Conservation (phyloP, 306 rosid genomes). For the Vigna angularis region DNA sequence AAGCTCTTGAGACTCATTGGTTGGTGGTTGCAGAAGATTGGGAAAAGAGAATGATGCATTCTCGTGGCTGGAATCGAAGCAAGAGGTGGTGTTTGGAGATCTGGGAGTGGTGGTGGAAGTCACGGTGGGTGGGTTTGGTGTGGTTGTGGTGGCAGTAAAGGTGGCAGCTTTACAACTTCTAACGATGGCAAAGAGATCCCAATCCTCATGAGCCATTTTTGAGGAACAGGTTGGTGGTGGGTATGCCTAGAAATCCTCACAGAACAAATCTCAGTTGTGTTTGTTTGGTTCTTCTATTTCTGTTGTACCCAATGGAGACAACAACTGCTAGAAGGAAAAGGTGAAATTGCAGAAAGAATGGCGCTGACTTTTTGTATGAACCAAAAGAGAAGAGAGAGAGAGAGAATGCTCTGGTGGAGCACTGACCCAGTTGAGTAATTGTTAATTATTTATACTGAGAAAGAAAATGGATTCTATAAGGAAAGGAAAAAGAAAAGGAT, state of each 20-base stretch:
- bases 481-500: neutral
- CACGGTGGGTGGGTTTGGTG: neutral
- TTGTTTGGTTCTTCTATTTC: slow-evolving; percentile 6
- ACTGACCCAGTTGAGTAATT: slow-evolving; percentile 54
- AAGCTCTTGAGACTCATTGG: slow-evolving; percentile 57
- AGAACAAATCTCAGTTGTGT: neutral
- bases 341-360: slow-evolving; percentile 50
- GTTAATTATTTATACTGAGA: slow-evolving; percentile 55
- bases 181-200: slow-evolving; percentile 86
- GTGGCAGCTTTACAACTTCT: slow-evolving; percentile 57
- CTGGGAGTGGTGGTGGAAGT: neutral
- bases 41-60: slow-evolving; percentile 54
- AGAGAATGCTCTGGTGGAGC: slow-evolving; percentile 50
- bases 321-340: slow-evolving; percentile 27
- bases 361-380: slow-evolving; percentile 63
- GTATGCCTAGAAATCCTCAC: slow-evolving; percentile 28
- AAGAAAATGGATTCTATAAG: neutral
- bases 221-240: neutral
- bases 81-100: slow-evolving; percentile 21
- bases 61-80: slow-evolving; percentile 48
- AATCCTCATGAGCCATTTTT: slow-evolving; percentile 59
- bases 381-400: neutral
- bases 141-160: slow-evolving; percentile 6
- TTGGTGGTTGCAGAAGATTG: slow-evolving; percentile 47
- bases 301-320: slow-evolving; percentile 11